phyloP scores from a whole-genome alignment of 345 rosid genomes.

The Brassica incana region DNA sequence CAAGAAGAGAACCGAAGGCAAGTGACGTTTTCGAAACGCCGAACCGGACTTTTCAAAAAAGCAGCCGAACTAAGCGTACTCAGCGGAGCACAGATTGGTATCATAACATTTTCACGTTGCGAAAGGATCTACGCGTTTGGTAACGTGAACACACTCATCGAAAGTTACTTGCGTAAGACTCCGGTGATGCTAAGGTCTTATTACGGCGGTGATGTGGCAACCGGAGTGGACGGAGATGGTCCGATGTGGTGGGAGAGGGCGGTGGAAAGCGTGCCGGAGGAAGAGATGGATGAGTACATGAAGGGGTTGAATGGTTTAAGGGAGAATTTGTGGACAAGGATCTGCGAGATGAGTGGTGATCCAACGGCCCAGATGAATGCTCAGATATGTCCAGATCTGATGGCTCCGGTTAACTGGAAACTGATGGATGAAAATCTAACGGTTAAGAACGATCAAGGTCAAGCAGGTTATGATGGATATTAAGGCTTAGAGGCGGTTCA shows the following conservation, averaged over 20 bases:
- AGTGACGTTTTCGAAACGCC: conserved; percentile 43
- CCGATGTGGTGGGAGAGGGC: conserved; percentile 38
- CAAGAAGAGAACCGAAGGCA: conserved; percentile 29
- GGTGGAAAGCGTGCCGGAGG: conserved; percentile 37
- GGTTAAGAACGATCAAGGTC: conserved; percentile 15
- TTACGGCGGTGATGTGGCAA: not conserved
- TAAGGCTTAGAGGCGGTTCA: not conserved
- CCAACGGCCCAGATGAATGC: conserved; percentile 22
- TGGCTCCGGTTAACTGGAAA: conserved; percentile 19
- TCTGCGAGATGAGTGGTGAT: conserved; percentile 20
- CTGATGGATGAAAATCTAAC: not conserved
- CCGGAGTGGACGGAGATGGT: conserved; percentile 13
- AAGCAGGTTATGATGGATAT: conserved; percentile 13
- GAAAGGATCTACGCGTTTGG: conserved; percentile 36
- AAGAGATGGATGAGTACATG: conserved; percentile 33
- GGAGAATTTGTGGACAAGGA: conserved; percentile 24
- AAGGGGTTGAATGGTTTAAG: conserved; percentile 20
- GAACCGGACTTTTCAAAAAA: conserved; percentile 34
- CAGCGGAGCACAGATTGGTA: conserved; percentile 36
- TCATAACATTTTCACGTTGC: conserved; percentile 35
- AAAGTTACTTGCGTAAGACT: conserved; percentile 18
- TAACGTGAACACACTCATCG: conserved; percentile 31
- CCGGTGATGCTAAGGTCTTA: conserved; percentile 24
- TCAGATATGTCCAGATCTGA: not conserved
- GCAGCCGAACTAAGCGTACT: conserved; percentile 40